A percentile compares a stretch with the other conserved stretches of the same genome.
These are phyloP conservation scores for Cladorrhinum sp. DNA, from an alignment of 2,329 filamentous ascomycete species.

Conservation along the genomic window DNA sequence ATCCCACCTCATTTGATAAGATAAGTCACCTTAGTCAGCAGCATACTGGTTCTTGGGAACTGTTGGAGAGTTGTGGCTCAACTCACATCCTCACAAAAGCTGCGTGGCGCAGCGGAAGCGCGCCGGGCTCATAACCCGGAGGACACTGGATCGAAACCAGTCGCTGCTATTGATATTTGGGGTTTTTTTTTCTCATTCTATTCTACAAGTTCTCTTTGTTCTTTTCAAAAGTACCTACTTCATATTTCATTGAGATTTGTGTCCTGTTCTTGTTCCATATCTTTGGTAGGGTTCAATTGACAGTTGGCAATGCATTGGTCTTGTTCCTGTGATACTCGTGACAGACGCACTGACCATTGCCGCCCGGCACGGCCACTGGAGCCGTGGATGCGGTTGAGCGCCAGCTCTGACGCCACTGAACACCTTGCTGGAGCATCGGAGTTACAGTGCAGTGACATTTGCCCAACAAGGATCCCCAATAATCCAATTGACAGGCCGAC, in stretches of 20 bases:
- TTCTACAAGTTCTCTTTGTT: no score
- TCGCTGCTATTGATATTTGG: conserved; percentile 22
- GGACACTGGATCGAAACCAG: conserved; percentile 29
- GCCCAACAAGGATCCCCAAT: neutral
- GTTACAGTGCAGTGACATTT: neutral
- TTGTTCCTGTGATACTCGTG: neutral
- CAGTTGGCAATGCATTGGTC: no score
- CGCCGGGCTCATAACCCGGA: conserved; percentile 32
- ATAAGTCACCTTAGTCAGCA: neutral
- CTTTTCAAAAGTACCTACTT: no score
- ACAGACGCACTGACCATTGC: neutral
- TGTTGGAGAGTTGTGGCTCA: neutral
- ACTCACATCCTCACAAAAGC: conserved; percentile 9
- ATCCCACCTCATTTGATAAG: neutral
- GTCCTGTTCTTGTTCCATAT: no score
- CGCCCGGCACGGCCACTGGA: neutral
- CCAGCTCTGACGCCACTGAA: neutral
- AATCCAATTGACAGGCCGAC: neutral
- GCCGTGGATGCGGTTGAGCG: neutral
- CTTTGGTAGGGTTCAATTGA: no score
- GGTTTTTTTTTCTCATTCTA: neutral
- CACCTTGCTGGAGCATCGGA: neutral
- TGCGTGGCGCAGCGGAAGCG: conserved; percentile 29
- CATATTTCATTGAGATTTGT: neutral
- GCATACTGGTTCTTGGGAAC: neutral